Evolutionary conservation across 2,329 filamentous ascomycete genomes (phyloP), one percentile per base, ranked within the genome.

Genomic region (Aspergillus novofumigatus): DNA sequence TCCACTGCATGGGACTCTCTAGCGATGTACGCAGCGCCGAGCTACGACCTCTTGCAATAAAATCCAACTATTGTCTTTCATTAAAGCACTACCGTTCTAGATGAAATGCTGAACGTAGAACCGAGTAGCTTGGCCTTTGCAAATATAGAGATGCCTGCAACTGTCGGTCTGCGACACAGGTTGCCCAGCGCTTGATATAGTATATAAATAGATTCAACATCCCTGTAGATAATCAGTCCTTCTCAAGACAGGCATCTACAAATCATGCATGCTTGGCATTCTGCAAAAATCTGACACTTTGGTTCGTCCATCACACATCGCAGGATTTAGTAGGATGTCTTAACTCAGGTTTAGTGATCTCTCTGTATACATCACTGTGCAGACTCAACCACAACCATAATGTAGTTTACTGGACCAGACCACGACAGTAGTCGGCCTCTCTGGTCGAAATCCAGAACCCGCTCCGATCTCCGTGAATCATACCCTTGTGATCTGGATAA

Each of bases 61-160:
- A 58, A 55, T 58, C 29, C 38, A 52, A 55, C 51, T 55, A 53
- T 32, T 23, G 53, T 55, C 53, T 28, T 26, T 58, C 56, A 3
- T 55, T 58, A 20, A 28, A 25, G 23, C 25, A 23, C 23, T 26
- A 14, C 21, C 42, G 17, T 21, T 29, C 23, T 44, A 10, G 9
- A 8, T 38, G 6, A 17, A 6, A 38, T 38, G 14, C 32, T 38
- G 32, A 38, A n/a, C 6, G 32, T 38, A 38, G 32, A 17, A 38
- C 7, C 44, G 17, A 29, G 28, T 14, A 57, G 26, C 55, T 49
- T 10, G 29, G 17, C 29, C 55, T 57, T 52, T 41, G 51, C 47
- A 48, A 25, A 38, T 20, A 28, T 4, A 35, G 7, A 14, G 11
- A 26, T 35, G 32, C 14, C 41, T 44, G 8, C 8, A 44, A 44